Evolutionary conservation across 768 basidiomycete genomes (phyloP), one percentile per base, ranked within the genome.

Genomic region (Collybia mongolica): DNA sequence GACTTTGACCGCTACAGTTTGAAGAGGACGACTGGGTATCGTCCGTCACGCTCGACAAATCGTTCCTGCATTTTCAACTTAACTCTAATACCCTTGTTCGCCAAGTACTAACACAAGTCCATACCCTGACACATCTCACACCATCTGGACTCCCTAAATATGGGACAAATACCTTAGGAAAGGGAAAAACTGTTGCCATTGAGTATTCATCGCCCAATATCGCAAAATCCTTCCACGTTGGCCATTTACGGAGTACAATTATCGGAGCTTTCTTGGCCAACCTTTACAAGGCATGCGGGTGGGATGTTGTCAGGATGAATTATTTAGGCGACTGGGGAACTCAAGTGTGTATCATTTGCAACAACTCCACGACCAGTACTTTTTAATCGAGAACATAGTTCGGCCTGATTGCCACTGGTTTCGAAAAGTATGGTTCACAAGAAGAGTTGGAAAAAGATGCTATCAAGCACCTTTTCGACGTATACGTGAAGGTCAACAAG

Each of bases 311-410:
- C 32, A 80, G 88, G 1, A 73, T 98, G 69, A 99, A 99, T 66
- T 99, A 99, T 65, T 80, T 98, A 14, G 96, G 96, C 2, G 96
- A 98, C 63, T 98, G 95, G 96, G 96, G 96, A 19, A 98, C 94
- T 37, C 96, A 98, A 80, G 94, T 93, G 35, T 64, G 76, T 54
- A 1, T 61, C 6, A 17, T 41, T 39, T 22, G 15, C 0, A 18
- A n/a, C 36, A 7, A 15, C 12, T 23, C 11, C 17, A 42, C 19
- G 2, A 39, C 7, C 4, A 32, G 17, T 6, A 11, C 32, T 6
- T 7, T n/a, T 38, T 18, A 24, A 20, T 6, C 49, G 26, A 24
- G 5, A 54, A 19, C 53, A 36, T 56, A 90, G 88, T 87, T 90
- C 65, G 93, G 94, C 24, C 67, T 97, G 66, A 88, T 98, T 48